phyloP scores from a whole-genome alignment of 345 rosid genomes.

The Cardiospermum halicacabum region DNA sequence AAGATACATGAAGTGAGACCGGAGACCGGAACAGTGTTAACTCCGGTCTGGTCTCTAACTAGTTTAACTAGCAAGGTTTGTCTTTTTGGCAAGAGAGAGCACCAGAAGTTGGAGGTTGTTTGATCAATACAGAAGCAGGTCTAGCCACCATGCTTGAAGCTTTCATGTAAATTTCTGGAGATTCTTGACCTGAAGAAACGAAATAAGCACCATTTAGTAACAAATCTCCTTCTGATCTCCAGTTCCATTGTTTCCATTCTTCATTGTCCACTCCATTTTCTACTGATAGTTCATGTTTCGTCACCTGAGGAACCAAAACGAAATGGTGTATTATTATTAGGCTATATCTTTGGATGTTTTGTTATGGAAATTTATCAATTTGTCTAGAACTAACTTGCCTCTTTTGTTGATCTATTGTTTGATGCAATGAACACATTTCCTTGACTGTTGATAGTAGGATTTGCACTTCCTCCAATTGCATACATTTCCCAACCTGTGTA shows the following conservation, averaged over 20 bases:
- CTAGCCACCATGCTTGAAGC: constrained; percentile 67
- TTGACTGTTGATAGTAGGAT: constrained; percentile 69
- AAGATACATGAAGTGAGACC: too few species aligned
- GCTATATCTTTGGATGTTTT: too few species aligned
- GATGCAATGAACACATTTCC: constrained; percentile 63
- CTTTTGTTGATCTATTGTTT: constrained; percentile 33
- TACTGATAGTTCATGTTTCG: constrained; percentile 38
- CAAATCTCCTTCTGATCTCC: constrained; percentile 65
- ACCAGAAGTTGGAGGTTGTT: constrained; percentile 37
- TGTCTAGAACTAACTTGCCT: too few species aligned
- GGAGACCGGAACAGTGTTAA: too few species aligned
- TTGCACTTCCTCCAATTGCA: constrained; percentile 72
- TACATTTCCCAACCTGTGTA: constrained; percentile 61
- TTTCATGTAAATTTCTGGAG: constrained; percentile 43
- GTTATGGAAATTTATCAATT: too few species aligned
- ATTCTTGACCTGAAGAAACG: constrained; percentile 45
- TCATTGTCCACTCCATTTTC: constrained; percentile 9
- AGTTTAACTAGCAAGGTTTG: constrained; percentile 34
- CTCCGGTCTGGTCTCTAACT: neutral
- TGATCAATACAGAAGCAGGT: constrained; percentile 44
- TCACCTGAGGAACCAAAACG: constrained; percentile 35
- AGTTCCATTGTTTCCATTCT: constrained; percentile 61
- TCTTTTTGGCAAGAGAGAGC: constrained; percentile 42
- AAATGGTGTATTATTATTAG: too few species aligned
- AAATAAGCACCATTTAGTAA: constrained; percentile 66